Conservation (phyloP, 495 filamentous ascomycete species). For the Diplogelasinospora grovesii region DNA sequence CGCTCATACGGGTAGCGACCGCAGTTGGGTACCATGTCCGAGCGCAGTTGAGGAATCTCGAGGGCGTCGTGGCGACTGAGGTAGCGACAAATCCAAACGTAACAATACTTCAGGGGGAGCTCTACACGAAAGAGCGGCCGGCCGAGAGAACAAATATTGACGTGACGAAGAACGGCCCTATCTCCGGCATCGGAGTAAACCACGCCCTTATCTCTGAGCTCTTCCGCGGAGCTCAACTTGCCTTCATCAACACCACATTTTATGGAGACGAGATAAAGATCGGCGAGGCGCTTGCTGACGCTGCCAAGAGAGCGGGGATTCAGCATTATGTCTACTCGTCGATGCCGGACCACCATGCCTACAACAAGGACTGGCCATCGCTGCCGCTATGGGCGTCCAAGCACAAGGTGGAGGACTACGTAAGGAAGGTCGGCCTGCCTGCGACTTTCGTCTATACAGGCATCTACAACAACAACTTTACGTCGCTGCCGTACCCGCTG, state of each 20-base stretch:
- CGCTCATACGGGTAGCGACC: constrained; percentile 83
- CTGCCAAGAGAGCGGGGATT: constrained; percentile 76
- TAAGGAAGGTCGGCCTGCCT: constrained; percentile 73
- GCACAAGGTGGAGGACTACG: constrained; percentile 83
- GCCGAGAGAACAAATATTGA: constrained; percentile 32
- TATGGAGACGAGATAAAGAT: constrained; percentile 91
- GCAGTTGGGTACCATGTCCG: constrained; percentile 87
- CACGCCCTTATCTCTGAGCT: constrained; percentile 62
- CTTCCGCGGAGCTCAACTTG: constrained; percentile 76
- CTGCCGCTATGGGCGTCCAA: constrained; percentile 90
- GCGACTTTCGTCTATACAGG: constrained; percentile 93
- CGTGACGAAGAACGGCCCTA: constrained; percentile 34
- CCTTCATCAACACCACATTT: constrained; percentile 98
- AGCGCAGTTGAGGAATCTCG: constrained; percentile 77
- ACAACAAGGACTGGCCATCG: constrained; percentile 59
- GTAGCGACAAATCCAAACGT: constrained; percentile 76
- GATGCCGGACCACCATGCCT: constrained; percentile 90
- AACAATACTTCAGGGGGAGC: constrained; percentile 69
- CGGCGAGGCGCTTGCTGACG: constrained; percentile 79
- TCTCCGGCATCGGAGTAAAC: constrained; percentile 47
- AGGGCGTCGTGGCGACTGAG: constrained; percentile 77
- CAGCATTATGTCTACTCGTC: constrained; percentile 92
- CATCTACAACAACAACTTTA: constrained; percentile 99
- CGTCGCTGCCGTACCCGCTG: constrained; percentile 81
- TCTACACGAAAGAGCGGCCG: constrained; percentile 57